phyloP scores from a whole-genome alignment of 345 rosid species.

The Gossypium sturtianum region DNA sequence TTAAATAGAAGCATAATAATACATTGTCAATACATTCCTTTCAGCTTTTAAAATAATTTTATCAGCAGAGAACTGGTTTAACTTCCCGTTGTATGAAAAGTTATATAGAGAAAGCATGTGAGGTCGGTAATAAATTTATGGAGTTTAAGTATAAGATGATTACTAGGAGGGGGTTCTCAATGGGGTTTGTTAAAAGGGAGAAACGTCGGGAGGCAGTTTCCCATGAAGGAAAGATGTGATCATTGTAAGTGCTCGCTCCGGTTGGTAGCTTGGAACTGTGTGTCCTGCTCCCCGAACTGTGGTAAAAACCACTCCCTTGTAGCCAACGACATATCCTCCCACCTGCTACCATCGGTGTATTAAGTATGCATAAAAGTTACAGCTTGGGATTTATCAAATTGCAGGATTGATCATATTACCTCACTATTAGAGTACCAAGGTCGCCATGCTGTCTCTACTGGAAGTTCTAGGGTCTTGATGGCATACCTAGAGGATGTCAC shows the following conservation, averaged over 20 bases:
- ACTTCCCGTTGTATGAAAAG: not conserved
- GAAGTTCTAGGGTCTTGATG: conserved; percentile 27
- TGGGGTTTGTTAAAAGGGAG: conserved; percentile 3
- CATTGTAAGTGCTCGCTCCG: conserved; percentile 33
- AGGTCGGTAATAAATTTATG: not conserved
- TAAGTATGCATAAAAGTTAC: not conserved
- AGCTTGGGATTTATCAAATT: not conserved
- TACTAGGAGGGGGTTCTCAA: not conserved
- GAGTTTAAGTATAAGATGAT: not conserved
- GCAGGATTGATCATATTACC: conserved; percentile 21
- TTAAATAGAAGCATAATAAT: not conserved
- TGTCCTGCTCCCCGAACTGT: conserved; percentile 49
- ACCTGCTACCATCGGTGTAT: conserved; percentile 21
- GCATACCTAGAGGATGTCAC: conserved; percentile 38
- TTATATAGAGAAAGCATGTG: not conserved
- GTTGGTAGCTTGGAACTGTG: conserved; percentile 42
- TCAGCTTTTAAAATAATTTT: not conserved
- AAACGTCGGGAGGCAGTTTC: conserved; percentile 15
- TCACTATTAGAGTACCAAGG: conserved; percentile 36
- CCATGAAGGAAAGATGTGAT: conserved; percentile 42
- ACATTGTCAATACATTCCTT: not conserved
- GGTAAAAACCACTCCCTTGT: conserved; percentile 27
- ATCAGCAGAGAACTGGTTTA: not conserved
- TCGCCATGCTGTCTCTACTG: conserved; percentile 30
- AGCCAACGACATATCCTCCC: conserved; percentile 45